Percentiles rank a stretch among this genome's conserved stretches.
Evolutionary conservation across 1,284 basidiomycete species (phyloP).

Genomic region (Singerocomus inundabilis): DNA sequence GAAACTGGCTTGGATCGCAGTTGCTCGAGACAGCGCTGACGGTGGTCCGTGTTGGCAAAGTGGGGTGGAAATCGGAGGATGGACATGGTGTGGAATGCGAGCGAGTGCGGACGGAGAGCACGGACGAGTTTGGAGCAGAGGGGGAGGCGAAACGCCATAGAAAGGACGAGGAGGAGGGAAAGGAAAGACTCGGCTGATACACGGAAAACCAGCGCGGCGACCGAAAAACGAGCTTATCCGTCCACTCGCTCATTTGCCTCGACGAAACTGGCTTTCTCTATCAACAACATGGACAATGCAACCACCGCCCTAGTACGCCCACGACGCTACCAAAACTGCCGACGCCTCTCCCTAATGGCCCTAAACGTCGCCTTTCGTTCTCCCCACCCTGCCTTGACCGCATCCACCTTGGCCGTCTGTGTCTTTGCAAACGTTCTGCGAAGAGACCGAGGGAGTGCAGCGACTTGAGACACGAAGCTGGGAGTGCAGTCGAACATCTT

Average conservation of each 20-base stretch:
- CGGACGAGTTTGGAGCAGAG: constrained; percentile 2
- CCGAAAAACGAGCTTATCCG: background rate
- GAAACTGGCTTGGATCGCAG: constrained; percentile 55
- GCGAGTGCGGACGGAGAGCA: background rate
- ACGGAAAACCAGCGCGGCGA: background rate
- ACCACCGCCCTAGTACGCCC: background rate
- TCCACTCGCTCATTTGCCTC: constrained; percentile 2
- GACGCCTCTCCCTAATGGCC: constrained; percentile 56
- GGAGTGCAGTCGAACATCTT: constrained; percentile 57
- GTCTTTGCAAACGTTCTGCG: constrained; percentile 39
- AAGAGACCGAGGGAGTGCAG: constrained; percentile 50
- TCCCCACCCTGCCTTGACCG: constrained; percentile 52
- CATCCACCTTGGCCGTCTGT: constrained; percentile 42
- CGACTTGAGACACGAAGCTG: constrained; percentile 54
- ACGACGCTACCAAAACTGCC: constrained; percentile 51
- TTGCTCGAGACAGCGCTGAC: constrained; percentile 57
- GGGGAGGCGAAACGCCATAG: constrained; percentile 14
- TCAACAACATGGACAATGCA: background rate
- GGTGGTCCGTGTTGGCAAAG: constrained; percentile 52
- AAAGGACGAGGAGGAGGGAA: background rate
- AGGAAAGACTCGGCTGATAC: background rate
- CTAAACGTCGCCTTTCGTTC: constrained; percentile 52
- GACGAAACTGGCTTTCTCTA: background rate
- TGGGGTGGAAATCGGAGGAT: constrained; percentile 46
- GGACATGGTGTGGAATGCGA: constrained; percentile 27